Base-by-base conservation (phyloP, 176 grass and related monocot genomes). In the Oryza glumipatula region DNA sequence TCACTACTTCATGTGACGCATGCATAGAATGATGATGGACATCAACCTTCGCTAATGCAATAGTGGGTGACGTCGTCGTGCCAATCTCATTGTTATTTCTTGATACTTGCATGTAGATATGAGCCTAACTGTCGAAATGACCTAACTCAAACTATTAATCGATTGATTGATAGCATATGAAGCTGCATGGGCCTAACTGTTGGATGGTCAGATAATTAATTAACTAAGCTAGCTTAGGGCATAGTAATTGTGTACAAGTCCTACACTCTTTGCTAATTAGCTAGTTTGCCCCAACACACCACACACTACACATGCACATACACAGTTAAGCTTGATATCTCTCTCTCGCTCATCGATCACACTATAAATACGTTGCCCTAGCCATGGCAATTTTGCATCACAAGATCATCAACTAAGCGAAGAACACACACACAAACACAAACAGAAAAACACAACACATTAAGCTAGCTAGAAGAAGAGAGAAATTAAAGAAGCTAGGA, bases 311-410 rank as follows among this genome's bases (percentile, higher is more conserved):
- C 52, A 56, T 78, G 76, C 11, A 38, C 36, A 38, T 6, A 47
- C 46, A 65, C 5, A 41, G 38, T 7, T 39, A 32, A 32, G 36
- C 32, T 63, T 64, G 38, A 19, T 47, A 41, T 36, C 35, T 36
- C 35, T 5, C 80, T 68, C 76, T 70, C n/a, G 9, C 80, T 73
- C 68, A 19, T 72, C 43, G 43, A 44, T 44, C 43, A 64, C 73
- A 38, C 66, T 89, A 89, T 89, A 89, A 89, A 86, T 82, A 86
- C 45, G 16, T 38, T 44, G 32, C 58, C 19, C 24, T 45, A 65
- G 65, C 70, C 46, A 68, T 80, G 76, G 14, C 45, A 21, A 7
- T 79, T 79, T 36, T 11, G 76, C 69, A 89, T 38, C 70, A 63
- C 70, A 23, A 5, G 10, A 80, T 36, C 64, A 21, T 8, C 7